phyloP scores from a whole-genome alignment of 495 filamentous ascomycete genomes.

The Annulohypoxylon bovei region DNA sequence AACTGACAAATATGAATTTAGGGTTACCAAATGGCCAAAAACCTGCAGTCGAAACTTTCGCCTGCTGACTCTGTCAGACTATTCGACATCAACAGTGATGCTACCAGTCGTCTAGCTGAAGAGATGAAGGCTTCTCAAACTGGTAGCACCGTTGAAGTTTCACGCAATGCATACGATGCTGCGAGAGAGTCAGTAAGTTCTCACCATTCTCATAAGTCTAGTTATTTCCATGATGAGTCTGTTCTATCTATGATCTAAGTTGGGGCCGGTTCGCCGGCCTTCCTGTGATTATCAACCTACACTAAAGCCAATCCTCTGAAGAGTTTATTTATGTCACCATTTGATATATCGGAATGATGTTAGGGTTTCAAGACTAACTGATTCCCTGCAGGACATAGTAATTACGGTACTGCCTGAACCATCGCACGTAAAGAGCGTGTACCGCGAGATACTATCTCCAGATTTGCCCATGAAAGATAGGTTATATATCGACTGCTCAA shows the following conservation, averaged over 20 bases:
- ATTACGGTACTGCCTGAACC: conserved; percentile 86
- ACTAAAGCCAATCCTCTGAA: conserved; percentile 75
- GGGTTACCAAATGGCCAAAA: conserved; percentile 90
- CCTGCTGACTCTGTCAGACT: conserved; percentile 73
- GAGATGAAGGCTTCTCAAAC: conserved; percentile 64
- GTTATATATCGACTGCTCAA: conserved; percentile 84
- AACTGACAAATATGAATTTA: conserved; percentile 31
- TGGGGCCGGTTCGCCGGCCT: conserved; percentile 52
- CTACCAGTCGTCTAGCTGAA: conserved; percentile 66
- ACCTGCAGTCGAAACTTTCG: conserved; percentile 79
- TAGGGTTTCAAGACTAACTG: conserved; percentile 32
- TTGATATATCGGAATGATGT: neutral
- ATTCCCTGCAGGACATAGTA: conserved; percentile 68
- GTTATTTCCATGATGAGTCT: conserved; percentile 60
- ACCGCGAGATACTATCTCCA: conserved; percentile 67
- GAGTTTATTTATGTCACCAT: conserved; percentile 19
- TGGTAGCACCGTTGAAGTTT: conserved; percentile 66
- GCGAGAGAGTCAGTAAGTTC: conserved; percentile 77
- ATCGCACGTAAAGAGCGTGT: conserved; percentile 79
- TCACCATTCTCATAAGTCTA: conserved; percentile 2
- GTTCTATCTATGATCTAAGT: conserved; percentile 73
- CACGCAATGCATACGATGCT: conserved; percentile 67
- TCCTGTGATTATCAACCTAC: conserved; percentile 63
- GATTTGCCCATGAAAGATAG: conserved; percentile 61
- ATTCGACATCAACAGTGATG: conserved; percentile 76